Evolutionary conservation across 2,329 filamentous ascomycete species (phyloP).

Genomic region (Penicillium sp.): DNA sequence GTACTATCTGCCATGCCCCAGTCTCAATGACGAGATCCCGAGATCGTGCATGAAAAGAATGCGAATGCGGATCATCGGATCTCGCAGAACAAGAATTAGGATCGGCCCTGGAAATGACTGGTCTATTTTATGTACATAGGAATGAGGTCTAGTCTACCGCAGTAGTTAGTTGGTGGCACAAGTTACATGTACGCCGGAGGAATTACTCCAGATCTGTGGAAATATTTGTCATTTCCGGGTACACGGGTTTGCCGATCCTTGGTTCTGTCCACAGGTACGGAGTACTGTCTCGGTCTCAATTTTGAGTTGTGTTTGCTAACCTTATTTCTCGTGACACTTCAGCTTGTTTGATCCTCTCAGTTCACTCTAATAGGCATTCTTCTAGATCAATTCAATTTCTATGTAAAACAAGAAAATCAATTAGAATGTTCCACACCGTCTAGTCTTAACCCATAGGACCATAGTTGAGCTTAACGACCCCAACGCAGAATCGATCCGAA

Average conservation of each 20-base stretch:
- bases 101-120: slow-evolving; percentile 3
- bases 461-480: no score
- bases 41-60: slow-evolving; percentile 26
- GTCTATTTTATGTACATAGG: neutral
- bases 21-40: slow-evolving; percentile 14
- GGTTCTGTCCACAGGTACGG: no score
- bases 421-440: no score
- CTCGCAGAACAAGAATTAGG: slow-evolving; percentile 14
- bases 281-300: neutral
- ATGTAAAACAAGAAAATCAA: no score
- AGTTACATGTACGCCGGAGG: neutral
- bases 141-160: slow-evolving; percentile 1
- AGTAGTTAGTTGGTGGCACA: neutral
- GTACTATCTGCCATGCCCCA: slow-evolving; percentile 3
- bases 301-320: neutral
- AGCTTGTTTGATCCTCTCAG: neutral
- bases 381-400: no score
- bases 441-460: no score
- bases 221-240: slow-evolving; percentile 11
- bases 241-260: neutral
- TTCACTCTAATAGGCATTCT: no score
- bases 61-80: slow-evolving; percentile 27
- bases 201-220: slow-evolving; percentile 3
- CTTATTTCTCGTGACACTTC: neutral
- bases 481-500: no score